Evolutionary conservation across 441 rosid genomes (phyloP).

Genomic region (Eruca vesicaria): DNA sequence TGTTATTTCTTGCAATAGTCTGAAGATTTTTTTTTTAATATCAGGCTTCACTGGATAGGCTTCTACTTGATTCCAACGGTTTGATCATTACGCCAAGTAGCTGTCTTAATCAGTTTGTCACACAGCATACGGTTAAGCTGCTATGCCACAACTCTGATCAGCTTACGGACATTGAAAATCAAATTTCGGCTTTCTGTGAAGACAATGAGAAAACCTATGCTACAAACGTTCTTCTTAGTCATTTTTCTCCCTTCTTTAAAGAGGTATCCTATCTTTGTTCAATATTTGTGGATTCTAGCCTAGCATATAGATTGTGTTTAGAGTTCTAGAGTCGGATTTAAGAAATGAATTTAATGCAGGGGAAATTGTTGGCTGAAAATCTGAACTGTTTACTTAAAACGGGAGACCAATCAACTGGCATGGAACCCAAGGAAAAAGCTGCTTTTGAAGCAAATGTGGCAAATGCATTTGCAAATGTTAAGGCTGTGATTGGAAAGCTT

Average conservation of each 20-base stretch:
- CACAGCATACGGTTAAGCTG: constrained; percentile 51
- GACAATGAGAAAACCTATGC: constrained; percentile 52
- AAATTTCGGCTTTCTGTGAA: constrained; percentile 42
- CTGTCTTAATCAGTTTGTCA: constrained; percentile 45
- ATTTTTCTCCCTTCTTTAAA: constrained; percentile 46
- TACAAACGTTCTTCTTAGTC: constrained; percentile 46
- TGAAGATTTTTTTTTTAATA: constrained; percentile 31
- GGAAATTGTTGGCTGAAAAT: constrained; percentile 54
- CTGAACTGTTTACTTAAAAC: constrained; percentile 37
- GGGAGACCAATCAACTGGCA: constrained; percentile 38
- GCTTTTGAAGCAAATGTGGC: constrained; percentile 44
- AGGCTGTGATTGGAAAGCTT: constrained; percentile 49
- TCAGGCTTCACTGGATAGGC: constrained; percentile 65
- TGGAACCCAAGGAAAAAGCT: constrained; percentile 34
- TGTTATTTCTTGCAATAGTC: constrained; percentile 27
- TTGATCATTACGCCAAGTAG: constrained; percentile 35
- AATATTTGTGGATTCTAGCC: constrained; percentile 1
- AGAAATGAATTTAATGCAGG: constrained; percentile 44
- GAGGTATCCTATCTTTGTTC: constrained; percentile 51
- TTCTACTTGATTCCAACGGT: constrained; percentile 51
- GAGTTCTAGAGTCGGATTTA: constrained; percentile 15
- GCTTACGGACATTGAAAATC: constrained; percentile 59
- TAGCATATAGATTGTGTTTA: constrained; percentile 9
- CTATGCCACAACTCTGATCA: constrained; percentile 58
- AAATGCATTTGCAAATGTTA: constrained; percentile 38